These are phyloP conservation scores for Dendrocalamus sinicus DNA, from an alignment of 176 grass and related monocot species.

Conservation along the genomic window DNA sequence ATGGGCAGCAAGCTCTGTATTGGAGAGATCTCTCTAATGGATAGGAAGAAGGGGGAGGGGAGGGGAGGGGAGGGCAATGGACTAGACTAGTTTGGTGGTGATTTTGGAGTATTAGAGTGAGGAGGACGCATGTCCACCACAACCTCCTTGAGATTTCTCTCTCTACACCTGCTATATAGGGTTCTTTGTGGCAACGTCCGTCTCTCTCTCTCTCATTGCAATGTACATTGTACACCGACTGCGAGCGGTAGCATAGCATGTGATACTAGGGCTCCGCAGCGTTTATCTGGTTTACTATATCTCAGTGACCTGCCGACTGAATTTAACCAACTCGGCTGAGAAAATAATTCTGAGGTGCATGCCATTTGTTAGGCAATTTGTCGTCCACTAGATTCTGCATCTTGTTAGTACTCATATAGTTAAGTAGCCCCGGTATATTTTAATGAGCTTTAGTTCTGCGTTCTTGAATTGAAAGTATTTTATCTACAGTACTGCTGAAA, in stretches of 20 bases:
- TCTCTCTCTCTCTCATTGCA: slow-evolving; percentile 19
- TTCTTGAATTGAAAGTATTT: background rate
- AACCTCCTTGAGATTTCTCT: slow-evolving; percentile 61
- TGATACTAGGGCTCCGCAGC: slow-evolving; percentile 39
- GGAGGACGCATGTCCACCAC: slow-evolving; percentile 76
- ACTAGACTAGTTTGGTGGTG: slow-evolving; percentile 48
- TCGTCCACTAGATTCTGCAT: background rate
- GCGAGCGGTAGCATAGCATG: background rate
- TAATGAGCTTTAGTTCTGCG: background rate
- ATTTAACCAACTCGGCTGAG: slow-evolving; percentile 24
- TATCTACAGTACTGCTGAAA: no score
- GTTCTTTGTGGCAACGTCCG: slow-evolving; percentile 36
- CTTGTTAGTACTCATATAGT: slow-evolving; percentile 20
- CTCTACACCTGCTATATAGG: slow-evolving; percentile 54
- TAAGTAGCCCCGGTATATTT: background rate
- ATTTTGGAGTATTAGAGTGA: slow-evolving; percentile 53
- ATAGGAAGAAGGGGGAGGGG: slow-evolving; percentile 30
- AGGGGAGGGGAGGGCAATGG: slow-evolving; percentile 15
- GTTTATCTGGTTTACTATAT: slow-evolving; percentile 32
- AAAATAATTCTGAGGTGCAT: slow-evolving; percentile 36
- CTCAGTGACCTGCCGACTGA: slow-evolving; percentile 30
- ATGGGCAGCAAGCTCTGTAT: slow-evolving; percentile 42
- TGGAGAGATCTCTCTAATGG: slow-evolving; percentile 37
- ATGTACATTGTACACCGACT: slow-evolving; percentile 37
- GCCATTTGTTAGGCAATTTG: background rate